These are phyloP conservation scores for Microdochium trichocladiopsis DNA, from an alignment of 2,329 filamentous ascomycete genomes.

Conservation along the genomic window DNA sequence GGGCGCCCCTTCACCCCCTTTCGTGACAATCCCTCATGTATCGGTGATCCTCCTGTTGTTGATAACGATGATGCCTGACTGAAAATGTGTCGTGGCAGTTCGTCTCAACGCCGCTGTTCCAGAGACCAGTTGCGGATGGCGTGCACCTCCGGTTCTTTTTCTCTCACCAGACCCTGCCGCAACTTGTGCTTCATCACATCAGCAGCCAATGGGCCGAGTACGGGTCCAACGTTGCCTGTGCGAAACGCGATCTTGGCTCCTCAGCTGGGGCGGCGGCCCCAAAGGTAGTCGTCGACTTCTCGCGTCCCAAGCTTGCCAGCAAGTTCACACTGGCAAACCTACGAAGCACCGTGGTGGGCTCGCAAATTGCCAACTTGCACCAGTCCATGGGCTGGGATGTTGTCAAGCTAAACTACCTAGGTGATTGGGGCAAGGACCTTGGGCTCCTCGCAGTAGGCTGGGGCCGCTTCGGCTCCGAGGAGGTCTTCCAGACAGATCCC, in stretches of 20 bases:
- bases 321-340: slow-evolving; percentile 66
- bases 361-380: slow-evolving; percentile 61
- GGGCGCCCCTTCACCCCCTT: too few relatives aligned
- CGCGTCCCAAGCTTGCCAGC: slow-evolving; percentile 67
- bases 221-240: slow-evolving; percentile 49
- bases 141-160: slow-evolving; percentile 62
- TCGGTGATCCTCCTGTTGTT: too few relatives aligned
- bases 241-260: background rate
- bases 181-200: slow-evolving; percentile 52
- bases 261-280: slow-evolving; percentile 16
- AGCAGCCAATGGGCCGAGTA: slow-evolving; percentile 47
- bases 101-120: slow-evolving; percentile 49
- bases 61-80: too few relatives aligned
- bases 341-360: slow-evolving; percentile 63
- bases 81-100: slow-evolving; percentile 28
- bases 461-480: slow-evolving; percentile 57
- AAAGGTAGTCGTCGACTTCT: slow-evolving; percentile 61
- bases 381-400: slow-evolving; percentile 62
- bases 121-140: slow-evolving; percentile 46
- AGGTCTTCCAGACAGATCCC: slow-evolving; percentile 54
- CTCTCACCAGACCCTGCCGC: slow-evolving; percentile 47
- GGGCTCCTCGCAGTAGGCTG: slow-evolving; percentile 59
- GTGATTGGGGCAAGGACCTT: slow-evolving; percentile 68
- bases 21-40: too few relatives aligned
- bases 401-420: slow-evolving; percentile 62